Evolutionary conservation across 345 rosid genomes (phyloP).

Genomic region (Citrus medica): DNA sequence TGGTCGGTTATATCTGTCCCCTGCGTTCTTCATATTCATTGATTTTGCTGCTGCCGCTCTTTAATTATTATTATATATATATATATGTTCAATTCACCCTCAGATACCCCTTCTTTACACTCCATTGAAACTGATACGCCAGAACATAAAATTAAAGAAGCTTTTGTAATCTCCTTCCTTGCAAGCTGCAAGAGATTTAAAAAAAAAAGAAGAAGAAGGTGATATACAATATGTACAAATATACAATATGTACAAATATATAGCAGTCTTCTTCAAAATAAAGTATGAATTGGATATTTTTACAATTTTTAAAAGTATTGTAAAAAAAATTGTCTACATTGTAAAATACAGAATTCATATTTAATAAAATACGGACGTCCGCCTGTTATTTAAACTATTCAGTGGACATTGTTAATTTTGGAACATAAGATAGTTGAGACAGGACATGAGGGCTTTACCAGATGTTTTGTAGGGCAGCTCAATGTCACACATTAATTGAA

Average conservation of each 20-base stretch:
- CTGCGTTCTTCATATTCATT: slow-evolving; percentile 26
- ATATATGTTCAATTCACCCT: slow-evolving; percentile 30
- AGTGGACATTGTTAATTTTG: neutral
- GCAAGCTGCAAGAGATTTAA: slow-evolving; percentile 19
- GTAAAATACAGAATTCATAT: too few species aligned
- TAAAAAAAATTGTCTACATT: too few species aligned
- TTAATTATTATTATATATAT: slow-evolving; percentile 9
- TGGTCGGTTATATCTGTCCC: slow-evolving; percentile 35
- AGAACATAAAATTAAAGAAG: neutral
- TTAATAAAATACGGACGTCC: neutral
- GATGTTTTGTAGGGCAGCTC: slow-evolving; percentile 41
- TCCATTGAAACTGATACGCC: slow-evolving; percentile 2
- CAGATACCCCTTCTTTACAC: neutral
- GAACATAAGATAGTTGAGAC: slow-evolving; percentile 14
- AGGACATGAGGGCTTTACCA: slow-evolving; percentile 35
- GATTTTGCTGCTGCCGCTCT: slow-evolving; percentile 32
- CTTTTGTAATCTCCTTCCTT: slow-evolving; percentile 18
- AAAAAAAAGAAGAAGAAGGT: neutral
- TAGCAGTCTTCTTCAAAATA: too few species aligned
- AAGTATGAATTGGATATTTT: neutral
- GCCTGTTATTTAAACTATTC: neutral
- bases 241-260: neutral
- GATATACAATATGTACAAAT: neutral
- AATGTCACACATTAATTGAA: slow-evolving; percentile 37
- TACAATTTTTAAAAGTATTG: too few species aligned